Percentiles rank a stretch among this genome's conserved stretches.
Conservation (phyloP, 1,284 basidiomycete species). For the Lentinula novae-zelandiae region DNA sequence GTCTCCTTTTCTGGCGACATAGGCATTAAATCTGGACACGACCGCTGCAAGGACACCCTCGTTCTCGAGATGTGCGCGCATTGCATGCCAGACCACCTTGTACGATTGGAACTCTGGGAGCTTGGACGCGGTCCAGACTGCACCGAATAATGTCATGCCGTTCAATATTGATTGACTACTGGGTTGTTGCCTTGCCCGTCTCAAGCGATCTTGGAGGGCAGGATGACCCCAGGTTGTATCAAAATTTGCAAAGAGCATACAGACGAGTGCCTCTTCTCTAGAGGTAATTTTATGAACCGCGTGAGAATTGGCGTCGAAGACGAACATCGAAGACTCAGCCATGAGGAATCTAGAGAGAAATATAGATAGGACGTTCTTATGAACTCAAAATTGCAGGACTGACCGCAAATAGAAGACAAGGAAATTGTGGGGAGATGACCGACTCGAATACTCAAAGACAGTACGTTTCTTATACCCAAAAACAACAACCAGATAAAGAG, state of each 20-base stretch:
- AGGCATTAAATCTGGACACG: not conserved
- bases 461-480: no score
- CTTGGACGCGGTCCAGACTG: not conserved
- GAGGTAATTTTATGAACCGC: not conserved
- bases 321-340: not conserved
- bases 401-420: no score
- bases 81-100: not conserved
- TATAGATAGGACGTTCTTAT: no score
- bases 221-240: not conserved
- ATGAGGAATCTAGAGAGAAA: not conserved
- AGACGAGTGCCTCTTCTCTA: not conserved
- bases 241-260: not conserved
- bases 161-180: not conserved
- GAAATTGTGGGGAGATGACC: no score
- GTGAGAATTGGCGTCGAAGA: not conserved
- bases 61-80: not conserved
- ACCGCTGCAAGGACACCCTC: not conserved
- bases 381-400: no score
- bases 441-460: no score
- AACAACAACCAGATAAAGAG: no score
- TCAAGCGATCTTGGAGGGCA: not conserved
- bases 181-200: not conserved
- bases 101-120: not conserved
- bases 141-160: not conserved
- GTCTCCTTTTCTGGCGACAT: not conserved